Percentiles rank a stretch among this genome's conserved stretches.
Evolutionary conservation across 805 yeast species (phyloP).

Genomic region (Pichia exigua): DNA sequence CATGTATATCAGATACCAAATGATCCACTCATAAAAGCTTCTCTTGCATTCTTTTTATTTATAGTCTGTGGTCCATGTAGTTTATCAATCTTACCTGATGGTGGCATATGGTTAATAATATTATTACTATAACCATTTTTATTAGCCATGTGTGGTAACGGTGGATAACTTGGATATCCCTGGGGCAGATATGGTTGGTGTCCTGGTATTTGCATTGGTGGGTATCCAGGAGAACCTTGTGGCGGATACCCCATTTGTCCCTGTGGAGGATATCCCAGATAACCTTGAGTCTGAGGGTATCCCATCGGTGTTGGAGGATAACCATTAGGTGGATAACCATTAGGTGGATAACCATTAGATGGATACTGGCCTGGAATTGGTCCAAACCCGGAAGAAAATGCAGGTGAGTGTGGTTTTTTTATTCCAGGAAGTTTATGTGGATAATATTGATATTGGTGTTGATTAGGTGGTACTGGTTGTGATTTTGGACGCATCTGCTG

Average conservation of each 20-base stretch:
- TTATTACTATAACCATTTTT: slow-evolving; percentile 26
- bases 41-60: slow-evolving; percentile 52
- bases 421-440: not conserved
- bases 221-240: not conserved
- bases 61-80: slow-evolving; percentile 34
- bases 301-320: not conserved
- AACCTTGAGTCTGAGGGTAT: not conserved
- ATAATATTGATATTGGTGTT: not conserved
- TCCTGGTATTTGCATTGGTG: not conserved
- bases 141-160: not conserved
- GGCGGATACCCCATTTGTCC: not conserved
- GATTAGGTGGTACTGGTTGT: not conserved
- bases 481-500: not conserved
- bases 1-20: slow-evolving; percentile 48
- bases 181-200: not conserved
- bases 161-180: not conserved
- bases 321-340: not conserved
- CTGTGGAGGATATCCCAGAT: not conserved
- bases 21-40: slow-evolving; percentile 56
- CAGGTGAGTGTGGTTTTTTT: not conserved
- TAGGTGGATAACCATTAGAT: not conserved
- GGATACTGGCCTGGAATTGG: not conserved
- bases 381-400: not conserved
- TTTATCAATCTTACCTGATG: slow-evolving; percentile 36
- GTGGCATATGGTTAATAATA: slow-evolving; percentile 42